Evolutionary conservation across 2,329 filamentous ascomycete species (phyloP).

Genomic region (Talaromyces albobiverticillius): DNA sequence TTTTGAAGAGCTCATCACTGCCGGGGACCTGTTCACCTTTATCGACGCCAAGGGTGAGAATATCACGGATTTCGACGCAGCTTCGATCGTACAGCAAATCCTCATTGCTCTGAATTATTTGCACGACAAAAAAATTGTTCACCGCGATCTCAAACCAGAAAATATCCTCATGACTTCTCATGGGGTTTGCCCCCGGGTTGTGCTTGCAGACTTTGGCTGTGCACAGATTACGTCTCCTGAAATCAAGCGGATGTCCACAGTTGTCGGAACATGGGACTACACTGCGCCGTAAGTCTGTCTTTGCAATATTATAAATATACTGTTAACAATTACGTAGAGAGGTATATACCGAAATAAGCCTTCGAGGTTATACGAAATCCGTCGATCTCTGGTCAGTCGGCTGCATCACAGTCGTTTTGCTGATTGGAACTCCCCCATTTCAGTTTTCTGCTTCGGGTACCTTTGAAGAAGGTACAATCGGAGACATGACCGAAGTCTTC

Average conservation of each 20-base stretch:
- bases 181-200: conserved; percentile 49
- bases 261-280: conserved; percentile 57
- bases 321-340: conserved; percentile 22
- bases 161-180: conserved; percentile 60
- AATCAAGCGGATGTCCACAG: conserved; percentile 50
- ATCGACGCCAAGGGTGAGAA: conserved; percentile 49
- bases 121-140: conserved; percentile 54
- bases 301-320: no score
- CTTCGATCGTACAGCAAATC: conserved; percentile 55
- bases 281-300: conserved; percentile 58
- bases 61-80: conserved; percentile 51
- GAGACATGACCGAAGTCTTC: conserved; percentile 47
- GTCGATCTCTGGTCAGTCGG: conserved; percentile 65
- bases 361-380: conserved; percentile 52
- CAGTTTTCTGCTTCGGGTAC: conserved; percentile 27
- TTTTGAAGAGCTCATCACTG: conserved; percentile 59
- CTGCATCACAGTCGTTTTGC: conserved; percentile 50
- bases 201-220: conserved; percentile 62
- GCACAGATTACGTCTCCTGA: conserved; percentile 38
- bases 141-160: conserved; percentile 63
- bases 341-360: conserved; percentile 17
- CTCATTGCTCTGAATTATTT: conserved; percentile 58
- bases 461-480: conserved; percentile 27
- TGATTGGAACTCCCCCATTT: conserved; percentile 52
- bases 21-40: conserved; percentile 61